Evolutionary conservation across 805 yeast genomes (phyloP).

Genomic region (Kuraishia capsulata): DNA sequence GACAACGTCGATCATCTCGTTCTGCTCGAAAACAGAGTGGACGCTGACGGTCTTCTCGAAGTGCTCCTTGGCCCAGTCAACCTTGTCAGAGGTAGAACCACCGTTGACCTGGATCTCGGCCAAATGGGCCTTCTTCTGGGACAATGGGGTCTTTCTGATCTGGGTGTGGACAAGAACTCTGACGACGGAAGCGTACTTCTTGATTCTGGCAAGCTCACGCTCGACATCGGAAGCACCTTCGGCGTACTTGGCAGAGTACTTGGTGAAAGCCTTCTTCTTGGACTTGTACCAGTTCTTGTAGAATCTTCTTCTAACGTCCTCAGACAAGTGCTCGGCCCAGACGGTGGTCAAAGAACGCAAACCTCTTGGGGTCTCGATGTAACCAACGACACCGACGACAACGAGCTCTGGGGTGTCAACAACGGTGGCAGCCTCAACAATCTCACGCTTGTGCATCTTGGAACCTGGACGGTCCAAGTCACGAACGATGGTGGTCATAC

Average conservation of each 20-base stretch:
- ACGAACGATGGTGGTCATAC: constrained; percentile 99
- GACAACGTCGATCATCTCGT: constrained; percentile 96
- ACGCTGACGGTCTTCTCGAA: constrained; percentile 98
- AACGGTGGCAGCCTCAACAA: constrained; percentile 98
- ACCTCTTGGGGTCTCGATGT: constrained; percentile 99
- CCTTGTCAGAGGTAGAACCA: constrained; percentile 97
- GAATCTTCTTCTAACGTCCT: constrained; percentile 99
- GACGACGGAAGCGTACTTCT: constrained; percentile 96
- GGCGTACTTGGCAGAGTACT: constrained; percentile 98
- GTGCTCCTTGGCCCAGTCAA: constrained; percentile 97
- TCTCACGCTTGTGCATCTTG: constrained; percentile 99
- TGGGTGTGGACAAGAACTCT: constrained; percentile 99
- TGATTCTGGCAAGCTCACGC: constrained; percentile 96
- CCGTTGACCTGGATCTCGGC: constrained; percentile 99
- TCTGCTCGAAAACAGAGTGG: constrained; percentile 94
- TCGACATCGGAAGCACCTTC: constrained; percentile 80
- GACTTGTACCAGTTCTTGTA: constrained; percentile 99
- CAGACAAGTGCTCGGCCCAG: constrained; percentile 99
- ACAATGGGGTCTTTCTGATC: constrained; percentile 97
- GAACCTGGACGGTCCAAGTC: constrained; percentile 99
- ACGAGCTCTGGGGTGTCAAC: constrained; percentile 99
- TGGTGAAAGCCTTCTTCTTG: constrained; percentile 99
- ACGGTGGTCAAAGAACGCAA: constrained; percentile 98
- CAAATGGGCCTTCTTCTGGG: constrained; percentile 99
- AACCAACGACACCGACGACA: constrained; percentile 99